Conservation (phyloP, 1,284 basidiomycete genomes). For the Apiotrichum porosum region DNA sequence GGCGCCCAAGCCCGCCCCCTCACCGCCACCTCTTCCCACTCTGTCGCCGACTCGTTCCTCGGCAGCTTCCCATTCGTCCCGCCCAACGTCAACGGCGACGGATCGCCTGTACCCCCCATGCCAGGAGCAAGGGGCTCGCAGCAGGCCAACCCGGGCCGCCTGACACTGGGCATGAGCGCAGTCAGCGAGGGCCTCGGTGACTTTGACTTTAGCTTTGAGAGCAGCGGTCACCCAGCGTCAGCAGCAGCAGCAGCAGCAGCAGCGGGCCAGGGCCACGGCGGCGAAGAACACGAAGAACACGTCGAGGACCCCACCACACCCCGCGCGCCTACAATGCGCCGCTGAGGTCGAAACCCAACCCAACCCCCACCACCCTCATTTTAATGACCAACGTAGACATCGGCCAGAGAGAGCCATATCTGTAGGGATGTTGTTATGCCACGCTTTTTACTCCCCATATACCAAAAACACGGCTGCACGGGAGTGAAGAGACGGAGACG, state of each 20-base stretch:
- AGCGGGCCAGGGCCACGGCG: neutral
- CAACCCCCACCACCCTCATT: neutral
- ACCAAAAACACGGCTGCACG: too few relatives aligned
- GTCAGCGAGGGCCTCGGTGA: conserved; percentile 37
- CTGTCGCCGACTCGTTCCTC: conserved; percentile 41
- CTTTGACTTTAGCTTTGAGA: conserved; percentile 39
- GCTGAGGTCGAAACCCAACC: too few relatives aligned
- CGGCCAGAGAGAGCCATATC: neutral
- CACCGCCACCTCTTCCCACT: conserved; percentile 17
- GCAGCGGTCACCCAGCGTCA: too few relatives aligned
- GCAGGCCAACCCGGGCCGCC: conserved; percentile 6
- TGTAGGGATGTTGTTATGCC: neutral
- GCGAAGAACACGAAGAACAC: neutral
- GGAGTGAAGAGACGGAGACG: too few relatives aligned
- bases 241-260: too few relatives aligned
- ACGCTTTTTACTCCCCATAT: too few relatives aligned
- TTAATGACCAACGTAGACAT: neutral
- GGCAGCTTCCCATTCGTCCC: conserved; percentile 44
- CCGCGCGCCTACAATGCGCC: neutral
- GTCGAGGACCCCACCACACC: conserved; percentile 4
- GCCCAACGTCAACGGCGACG: conserved; percentile 28
- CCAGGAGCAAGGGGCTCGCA: neutral
- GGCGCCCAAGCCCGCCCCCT: conserved; percentile 7
- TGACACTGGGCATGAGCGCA: conserved; percentile 32
- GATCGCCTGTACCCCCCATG: neutral